These are phyloP conservation scores for Colletotrichum limetticola DNA, from an alignment of 2,329 filamentous ascomycete genomes.

Conservation along the genomic window DNA sequence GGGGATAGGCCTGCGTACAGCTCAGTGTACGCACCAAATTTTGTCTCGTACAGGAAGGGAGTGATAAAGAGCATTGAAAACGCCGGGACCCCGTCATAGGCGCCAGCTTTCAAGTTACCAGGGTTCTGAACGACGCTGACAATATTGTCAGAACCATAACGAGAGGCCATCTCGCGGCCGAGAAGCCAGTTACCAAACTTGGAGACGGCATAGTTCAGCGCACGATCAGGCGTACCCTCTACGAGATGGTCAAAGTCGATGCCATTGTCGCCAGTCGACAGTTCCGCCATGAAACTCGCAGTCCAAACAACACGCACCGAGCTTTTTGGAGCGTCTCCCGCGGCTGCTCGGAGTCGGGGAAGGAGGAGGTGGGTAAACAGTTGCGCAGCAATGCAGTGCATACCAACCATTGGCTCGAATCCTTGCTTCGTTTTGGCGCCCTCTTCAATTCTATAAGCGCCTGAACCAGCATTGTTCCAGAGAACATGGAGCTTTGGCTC, in stretches of 20 bases:
- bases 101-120: conserved; percentile 45
- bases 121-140: conserved; percentile 47
- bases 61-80: conserved; percentile 35
- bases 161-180: conserved; percentile 43
- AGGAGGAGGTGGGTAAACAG: conserved; percentile 48
- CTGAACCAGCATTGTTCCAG: conserved; percentile 51
- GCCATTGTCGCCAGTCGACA: conserved; percentile 40
- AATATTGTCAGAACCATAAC: conserved; percentile 39
- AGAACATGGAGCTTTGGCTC: conserved; percentile 55
- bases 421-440: conserved; percentile 43
- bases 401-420: conserved; percentile 46
- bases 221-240: conserved; percentile 37
- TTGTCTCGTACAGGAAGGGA: conserved; percentile 42
- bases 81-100: conserved; percentile 35
- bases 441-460: conserved; percentile 31
- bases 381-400: conserved; percentile 47
- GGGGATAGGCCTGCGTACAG: conserved; percentile 51
- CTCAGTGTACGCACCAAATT: conserved; percentile 52
- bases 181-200: conserved; percentile 50
- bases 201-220: conserved; percentile 44
- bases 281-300: conserved; percentile 43
- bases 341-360: conserved; percentile 46
- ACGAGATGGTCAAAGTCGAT: conserved; percentile 42
- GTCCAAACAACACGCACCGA: conserved; percentile 46
- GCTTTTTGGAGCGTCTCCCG: conserved; percentile 29